Evolutionary conservation across 805 yeast species (phyloP).

Genomic region (Myxozyma geophila): DNA sequence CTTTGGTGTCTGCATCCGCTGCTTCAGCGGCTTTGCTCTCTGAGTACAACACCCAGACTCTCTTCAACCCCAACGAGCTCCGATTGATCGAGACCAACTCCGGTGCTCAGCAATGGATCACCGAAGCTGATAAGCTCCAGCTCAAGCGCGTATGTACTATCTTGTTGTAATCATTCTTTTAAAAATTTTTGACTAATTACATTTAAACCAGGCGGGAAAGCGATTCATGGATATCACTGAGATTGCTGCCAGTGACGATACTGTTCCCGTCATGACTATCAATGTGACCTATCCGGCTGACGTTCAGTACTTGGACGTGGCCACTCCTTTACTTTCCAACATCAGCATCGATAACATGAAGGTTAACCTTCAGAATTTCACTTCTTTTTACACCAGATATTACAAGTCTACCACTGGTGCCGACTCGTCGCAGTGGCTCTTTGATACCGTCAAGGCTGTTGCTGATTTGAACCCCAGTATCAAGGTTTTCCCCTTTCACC

Average conservation of each 20-base stretch:
- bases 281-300: slow-evolving; percentile 60
- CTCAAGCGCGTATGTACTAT: slow-evolving; percentile 44
- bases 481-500: slow-evolving; percentile 58
- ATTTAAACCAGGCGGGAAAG: slow-evolving; percentile 26
- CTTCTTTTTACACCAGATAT: slow-evolving; percentile 75
- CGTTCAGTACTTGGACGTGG: slow-evolving; percentile 47
- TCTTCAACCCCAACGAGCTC: slow-evolving; percentile 28
- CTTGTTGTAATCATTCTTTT: not conserved
- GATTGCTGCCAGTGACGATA: slow-evolving; percentile 1
- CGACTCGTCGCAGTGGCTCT: slow-evolving; percentile 73
- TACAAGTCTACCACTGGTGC: slow-evolving; percentile 74
- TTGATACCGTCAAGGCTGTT: slow-evolving; percentile 50
- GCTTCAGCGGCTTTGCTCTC: slow-evolving; percentile 31
- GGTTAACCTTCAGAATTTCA: slow-evolving; percentile 61
- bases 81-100: slow-evolving; percentile 35
- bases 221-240: slow-evolving; percentile 36
- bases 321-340: slow-evolving; percentile 49
- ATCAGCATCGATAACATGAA: slow-evolving; percentile 57
- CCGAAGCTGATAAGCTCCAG: slow-evolving; percentile 53
- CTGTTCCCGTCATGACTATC: slow-evolving; percentile 12
- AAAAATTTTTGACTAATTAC: not conserved
- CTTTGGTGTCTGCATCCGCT: slow-evolving; percentile 12
- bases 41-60: slow-evolving; percentile 26
- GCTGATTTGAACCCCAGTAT: slow-evolving; percentile 46
- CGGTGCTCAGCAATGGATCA: slow-evolving; percentile 40